Evolutionary conservation across 1,284 basidiomycete species (phyloP), one percentile per base, ranked within the genome.

Genomic region (Boletus mariae): DNA sequence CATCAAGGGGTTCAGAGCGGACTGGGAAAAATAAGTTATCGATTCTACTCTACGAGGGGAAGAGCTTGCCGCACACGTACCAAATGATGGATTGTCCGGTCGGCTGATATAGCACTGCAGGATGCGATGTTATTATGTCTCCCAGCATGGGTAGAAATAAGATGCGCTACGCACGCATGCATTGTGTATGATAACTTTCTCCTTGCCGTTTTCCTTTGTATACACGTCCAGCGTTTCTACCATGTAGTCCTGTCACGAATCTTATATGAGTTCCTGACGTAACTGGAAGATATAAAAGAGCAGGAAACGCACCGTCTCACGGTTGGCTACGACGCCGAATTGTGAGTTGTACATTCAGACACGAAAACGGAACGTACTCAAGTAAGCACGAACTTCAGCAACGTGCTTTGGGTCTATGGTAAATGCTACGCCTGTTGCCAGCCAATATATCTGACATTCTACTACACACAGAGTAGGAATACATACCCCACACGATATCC

Each of bases 1-100:
- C 57, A 56, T 87, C 82, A 26, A 93, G 70, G 0, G 85, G 83
- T 67, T 92, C 85, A 1, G 85, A 87, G 3, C 88, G 90, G 46
- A 92, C 90, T 90, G 51, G 25, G 9, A 5, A 7, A 28, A 29
- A 7, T n/a, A 20, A 3, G 17, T 12, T 29, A 15, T 47, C 10
- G 11, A 17, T 25, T 4, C 15, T 4, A 37, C 15, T 12, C 17
- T 28, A 37, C 8, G 10, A 15, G n/a, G 28, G 31, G 11, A 31
- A 12, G 31, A 12, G 11, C 10, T 20, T 1, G n/a, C 23, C 3
- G 5, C 29, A 53, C 26, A 53, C 76, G 20, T 55, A 82, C 80
- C 68, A 59, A 86, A 86, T 0, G 83, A 82, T 0, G 82, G 80
- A 56, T 86, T 85, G 60, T 80, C 77, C 4, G 75, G 80, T 49